Conservation (phyloP, 805 yeast species). For the Starmera amethionina region DNA sequence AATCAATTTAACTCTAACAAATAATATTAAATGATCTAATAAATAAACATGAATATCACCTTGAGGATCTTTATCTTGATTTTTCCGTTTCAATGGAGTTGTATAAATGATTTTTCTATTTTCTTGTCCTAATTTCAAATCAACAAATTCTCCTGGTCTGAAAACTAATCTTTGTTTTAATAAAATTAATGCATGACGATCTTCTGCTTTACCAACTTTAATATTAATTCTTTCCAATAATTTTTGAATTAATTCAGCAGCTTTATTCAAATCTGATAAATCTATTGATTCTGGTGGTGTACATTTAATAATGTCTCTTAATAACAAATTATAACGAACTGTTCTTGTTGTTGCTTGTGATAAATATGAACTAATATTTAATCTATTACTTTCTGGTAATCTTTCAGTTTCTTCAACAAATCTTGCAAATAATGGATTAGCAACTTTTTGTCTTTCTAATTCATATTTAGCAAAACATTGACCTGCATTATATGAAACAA, state of each 20-base stretch:
- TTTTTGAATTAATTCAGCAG: slow-evolving; percentile 65
- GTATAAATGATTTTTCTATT: slow-evolving; percentile 72
- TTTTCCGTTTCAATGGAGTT: slow-evolving; percentile 65
- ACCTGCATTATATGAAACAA: slow-evolving; percentile 87
- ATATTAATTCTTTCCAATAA: slow-evolving; percentile 68
- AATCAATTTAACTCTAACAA: slow-evolving; percentile 77
- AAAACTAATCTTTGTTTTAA: slow-evolving; percentile 77
- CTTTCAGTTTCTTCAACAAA: slow-evolving; percentile 88
- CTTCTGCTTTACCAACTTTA: slow-evolving; percentile 88
- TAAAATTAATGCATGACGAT: slow-evolving; percentile 80
- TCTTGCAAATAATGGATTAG: slow-evolving; percentile 84
- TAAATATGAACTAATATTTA: slow-evolving; percentile 86
- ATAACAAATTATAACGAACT: slow-evolving; percentile 82
- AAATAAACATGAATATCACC: slow-evolving; percentile 81
- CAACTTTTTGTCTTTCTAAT: slow-evolving; percentile 86
- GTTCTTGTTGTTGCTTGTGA: slow-evolving; percentile 95
- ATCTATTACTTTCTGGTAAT: slow-evolving; percentile 74
- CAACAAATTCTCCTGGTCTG: slow-evolving; percentile 75
- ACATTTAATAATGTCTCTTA: slow-evolving; percentile 73
- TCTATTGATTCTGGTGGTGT: slow-evolving; percentile 73
- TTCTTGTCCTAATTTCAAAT: slow-evolving; percentile 75
- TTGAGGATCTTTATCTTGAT: slow-evolving; percentile 60
- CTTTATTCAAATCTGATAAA: slow-evolving; percentile 45
- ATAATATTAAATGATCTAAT: slow-evolving; percentile 78
- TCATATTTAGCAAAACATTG: slow-evolving; percentile 93